Evolutionary conservation across 495 filamentous ascomycete genomes (phyloP).

Genomic region (Xylaria scruposa): DNA sequence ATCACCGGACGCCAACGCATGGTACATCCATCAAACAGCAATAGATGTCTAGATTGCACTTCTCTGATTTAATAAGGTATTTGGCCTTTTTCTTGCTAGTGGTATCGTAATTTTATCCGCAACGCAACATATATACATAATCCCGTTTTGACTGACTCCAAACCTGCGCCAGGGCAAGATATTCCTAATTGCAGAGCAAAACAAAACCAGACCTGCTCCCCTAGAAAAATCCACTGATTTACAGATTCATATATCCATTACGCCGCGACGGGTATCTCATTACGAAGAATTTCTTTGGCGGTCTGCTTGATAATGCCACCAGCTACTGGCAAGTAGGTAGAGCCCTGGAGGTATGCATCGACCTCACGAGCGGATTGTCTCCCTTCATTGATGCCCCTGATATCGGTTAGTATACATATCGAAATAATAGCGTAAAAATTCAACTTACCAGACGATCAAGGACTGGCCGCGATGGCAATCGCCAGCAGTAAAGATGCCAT

Average conservation of each 20-base stretch:
- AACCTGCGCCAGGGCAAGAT: neutral
- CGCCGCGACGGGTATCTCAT: conserved; percentile 31
- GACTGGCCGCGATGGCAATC: conserved; percentile 97
- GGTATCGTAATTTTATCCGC: conserved; percentile 8
- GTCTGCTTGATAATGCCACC: conserved; percentile 91
- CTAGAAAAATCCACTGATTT: neutral
- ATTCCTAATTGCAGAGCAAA: neutral
- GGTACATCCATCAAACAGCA: too few species aligned
- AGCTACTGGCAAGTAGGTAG: conserved; percentile 85
- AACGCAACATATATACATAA: neutral
- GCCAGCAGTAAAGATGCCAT: conserved; percentile 93
- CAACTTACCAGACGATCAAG: conserved; percentile 92
- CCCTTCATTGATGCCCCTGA: conserved; percentile 98
- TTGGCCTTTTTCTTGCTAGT: neutral
- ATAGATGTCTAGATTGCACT: too few species aligned
- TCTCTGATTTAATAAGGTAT: too few species aligned
- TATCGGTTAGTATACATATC: conserved; percentile 38
- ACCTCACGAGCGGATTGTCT: conserved; percentile 93
- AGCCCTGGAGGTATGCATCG: conserved; percentile 84
- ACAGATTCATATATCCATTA: neutral
- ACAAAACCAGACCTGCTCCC: neutral
- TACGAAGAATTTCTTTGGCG: conserved; percentile 68
- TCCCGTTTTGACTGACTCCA: neutral
- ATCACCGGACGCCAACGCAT: too few species aligned
- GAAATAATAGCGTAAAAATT: neutral